phyloP scores from a whole-genome alignment of 2,329 filamentous ascomycete species.

The Sphaerostilbella broomeana region DNA sequence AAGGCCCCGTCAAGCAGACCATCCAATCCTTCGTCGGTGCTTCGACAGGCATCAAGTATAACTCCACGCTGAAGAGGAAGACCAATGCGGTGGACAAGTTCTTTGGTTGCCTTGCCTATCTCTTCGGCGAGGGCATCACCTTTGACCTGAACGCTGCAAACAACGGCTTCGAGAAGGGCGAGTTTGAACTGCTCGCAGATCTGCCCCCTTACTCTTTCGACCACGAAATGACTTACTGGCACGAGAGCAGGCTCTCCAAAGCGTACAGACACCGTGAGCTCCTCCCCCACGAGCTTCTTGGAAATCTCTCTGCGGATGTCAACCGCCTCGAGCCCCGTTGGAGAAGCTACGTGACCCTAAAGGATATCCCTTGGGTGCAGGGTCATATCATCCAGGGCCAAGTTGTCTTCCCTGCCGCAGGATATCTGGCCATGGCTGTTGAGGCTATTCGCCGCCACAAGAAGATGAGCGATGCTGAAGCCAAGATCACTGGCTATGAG shows the following conservation, averaged over 20 bases:
- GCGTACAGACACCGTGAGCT: slow-evolving; percentile 33
- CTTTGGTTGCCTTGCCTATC: slow-evolving; percentile 30
- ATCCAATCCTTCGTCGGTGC: slow-evolving; percentile 35
- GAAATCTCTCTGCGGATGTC: slow-evolving; percentile 22
- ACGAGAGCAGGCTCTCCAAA: slow-evolving; percentile 19
- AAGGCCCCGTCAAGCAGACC: slow-evolving; percentile 42
- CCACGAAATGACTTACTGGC: slow-evolving; percentile 24
- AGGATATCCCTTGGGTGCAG: slow-evolving; percentile 48
- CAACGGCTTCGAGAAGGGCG: background rate
- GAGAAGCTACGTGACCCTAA: slow-evolving; percentile 40
- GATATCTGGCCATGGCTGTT: slow-evolving; percentile 36
- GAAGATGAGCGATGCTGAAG: background rate
- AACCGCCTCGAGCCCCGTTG: slow-evolving; percentile 31
- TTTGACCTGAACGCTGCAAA: slow-evolving; percentile 31
- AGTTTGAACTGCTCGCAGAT: slow-evolving; percentile 10
- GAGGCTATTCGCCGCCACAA: slow-evolving; percentile 30
- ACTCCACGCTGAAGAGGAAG: slow-evolving; percentile 36
- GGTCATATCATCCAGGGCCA: slow-evolving; percentile 50
- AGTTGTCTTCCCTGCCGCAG: slow-evolving; percentile 39
- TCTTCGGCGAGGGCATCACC: slow-evolving; percentile 36
- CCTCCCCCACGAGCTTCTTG: slow-evolving; percentile 37
- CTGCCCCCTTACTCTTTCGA: slow-evolving; percentile 30
- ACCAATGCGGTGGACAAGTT: slow-evolving; percentile 30
- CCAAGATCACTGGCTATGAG: slow-evolving; percentile 13
- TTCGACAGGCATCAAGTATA: slow-evolving; percentile 24